Evolutionary conservation across 257 asterid genomes (phyloP), one percentile per base, ranked within the genome.

Genomic region (Salvia splendens): DNA sequence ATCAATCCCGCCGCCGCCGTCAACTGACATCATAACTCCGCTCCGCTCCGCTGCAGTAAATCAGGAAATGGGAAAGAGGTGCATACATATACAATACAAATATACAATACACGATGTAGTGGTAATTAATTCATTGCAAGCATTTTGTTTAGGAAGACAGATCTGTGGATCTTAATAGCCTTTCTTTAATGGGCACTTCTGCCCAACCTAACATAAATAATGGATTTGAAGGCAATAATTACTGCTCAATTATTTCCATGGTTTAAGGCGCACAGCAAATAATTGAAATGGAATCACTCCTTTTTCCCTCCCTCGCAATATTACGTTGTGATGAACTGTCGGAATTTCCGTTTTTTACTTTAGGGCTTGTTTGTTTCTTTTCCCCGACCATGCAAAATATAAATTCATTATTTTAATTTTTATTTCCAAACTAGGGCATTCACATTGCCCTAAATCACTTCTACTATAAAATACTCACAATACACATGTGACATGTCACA

Each of bases 1-100:
- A 77, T 89, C 96, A 83, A 83, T 68, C 11, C 45, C 80, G 10
- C 70, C 73, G 17, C 41, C 60, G 46, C 17, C 78, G 8, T 12
- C 67, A 62, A 45, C 67, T 43, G 67, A 62, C 54, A 43, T 24
- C 42, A 77, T 46, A 57, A 56, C 64, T 8, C 68, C 68, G 9
- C 65, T 62, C 68, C 70, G 48, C 68, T 79, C 78, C 73, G 24
- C 80, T 77, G 28, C 42, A 5, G 4, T 24, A 6, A 43, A 43
- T 62, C 67, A 45, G 47, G 42, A 62, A 28, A 62, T 8, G 4
- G 28, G 67, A 12, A 61, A 17, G 1, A 17, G 3, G 32, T 11
- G 54, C 55, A 33, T 1, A 58, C 2, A 62, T 24, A 24, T 24
- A n/a, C n/a, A n/a, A n/a, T n/a, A n/a, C n/a, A n/a, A n/a, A n/a